Base-by-base conservation (phyloP, 2,329 filamentous ascomycete species). In the Calonectria hawksworthii region DNA sequence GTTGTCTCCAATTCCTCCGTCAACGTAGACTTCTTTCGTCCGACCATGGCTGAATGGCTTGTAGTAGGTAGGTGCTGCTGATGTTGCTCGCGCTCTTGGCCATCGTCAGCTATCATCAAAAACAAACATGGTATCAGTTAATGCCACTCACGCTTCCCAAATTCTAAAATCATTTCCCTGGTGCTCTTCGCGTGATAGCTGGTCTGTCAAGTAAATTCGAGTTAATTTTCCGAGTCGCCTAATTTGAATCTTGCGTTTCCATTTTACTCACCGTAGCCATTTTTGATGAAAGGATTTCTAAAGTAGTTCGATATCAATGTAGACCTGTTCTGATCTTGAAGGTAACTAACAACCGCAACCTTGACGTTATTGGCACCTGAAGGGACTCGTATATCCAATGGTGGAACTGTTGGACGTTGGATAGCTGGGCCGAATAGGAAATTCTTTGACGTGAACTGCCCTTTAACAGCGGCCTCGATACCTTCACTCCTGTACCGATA, bases 91-190 rank as follows among this genome's bases (percentile, higher is more conserved):
- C 0, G 76, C 74, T 2, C 76, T 77, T 14, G 3, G 1, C 14
- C 38, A 5, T 16, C 3, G 56, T 76, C 18, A 75, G 70, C 21
- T 21, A 13, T 16, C 30, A 11, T 9, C 11, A 5, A 52, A 14
- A 51, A 50, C 13, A 14, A 16, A 14, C 13, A 26, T 38, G 36
- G 2, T 4, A 14, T 4, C 3, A 2, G 0, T 13, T 4, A 16
- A 36, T 8, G 28, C 13, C 18, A 76, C 76, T 28, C 30, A 75
- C 76, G 76, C 74, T 72, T 76, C 68, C 76, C 72, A 76, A 0
- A 54, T 50, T 18, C 65, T 75, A 30, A 77, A 77, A 2, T 76
- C 76, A 0, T 47, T 38, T 0, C 2, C n/a, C 21, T 76, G 67
- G 0, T 73, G 21, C 8, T 76, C 74, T 26, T 76, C 61, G 0